These are phyloP conservation scores for Phialophora tarda DNA, from an alignment of 2,329 filamentous ascomycete species.

Conservation along the genomic window DNA sequence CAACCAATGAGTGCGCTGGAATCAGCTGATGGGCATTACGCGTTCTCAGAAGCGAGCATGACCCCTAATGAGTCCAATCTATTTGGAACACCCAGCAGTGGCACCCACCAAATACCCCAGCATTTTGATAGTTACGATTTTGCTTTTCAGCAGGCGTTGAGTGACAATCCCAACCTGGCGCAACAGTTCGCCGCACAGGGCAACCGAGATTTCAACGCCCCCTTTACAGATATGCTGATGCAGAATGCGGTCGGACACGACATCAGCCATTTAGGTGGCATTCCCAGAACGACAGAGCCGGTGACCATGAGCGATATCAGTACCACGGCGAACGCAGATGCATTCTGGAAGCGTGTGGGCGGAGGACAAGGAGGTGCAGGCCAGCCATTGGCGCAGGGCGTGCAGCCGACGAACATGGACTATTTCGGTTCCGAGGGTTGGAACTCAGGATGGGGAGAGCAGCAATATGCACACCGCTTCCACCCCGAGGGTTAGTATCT, in stretches of 20 bases:
- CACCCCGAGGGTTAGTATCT: background rate
- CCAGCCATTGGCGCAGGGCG: conserved; percentile 22
- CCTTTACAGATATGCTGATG: conserved; percentile 33
- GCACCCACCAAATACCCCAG: conserved; percentile 28
- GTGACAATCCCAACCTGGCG: conserved; percentile 17
- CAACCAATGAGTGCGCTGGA: conserved; percentile 46
- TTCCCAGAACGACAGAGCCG: conserved; percentile 16
- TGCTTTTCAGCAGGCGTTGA: conserved; percentile 22
- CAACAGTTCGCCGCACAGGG: conserved; percentile 19
- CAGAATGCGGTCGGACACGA: conserved; percentile 25
- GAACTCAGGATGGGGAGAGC: conserved; percentile 26
- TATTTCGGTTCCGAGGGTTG: conserved; percentile 32
- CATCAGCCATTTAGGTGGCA: conserved; percentile 16
- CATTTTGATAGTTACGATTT: conserved; percentile 21
- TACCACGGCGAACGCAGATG: conserved; percentile 21
- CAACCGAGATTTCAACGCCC: conserved; percentile 21
- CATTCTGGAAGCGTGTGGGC: conserved; percentile 33
- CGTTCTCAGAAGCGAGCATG: conserved; percentile 26
- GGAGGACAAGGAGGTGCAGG: conserved; percentile 20
- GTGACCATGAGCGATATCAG: conserved; percentile 14
- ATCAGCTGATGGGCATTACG: conserved; percentile 29
- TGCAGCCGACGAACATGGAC: conserved; percentile 30
- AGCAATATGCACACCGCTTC: conserved; percentile 16
- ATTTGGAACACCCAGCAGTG: conserved; percentile 41
- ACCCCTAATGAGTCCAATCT: conserved; percentile 20